These are phyloP conservation scores for Eremothecium sinecaudum DNA, from an alignment of 1,139 yeast genomes.

Conservation along the genomic window DNA sequence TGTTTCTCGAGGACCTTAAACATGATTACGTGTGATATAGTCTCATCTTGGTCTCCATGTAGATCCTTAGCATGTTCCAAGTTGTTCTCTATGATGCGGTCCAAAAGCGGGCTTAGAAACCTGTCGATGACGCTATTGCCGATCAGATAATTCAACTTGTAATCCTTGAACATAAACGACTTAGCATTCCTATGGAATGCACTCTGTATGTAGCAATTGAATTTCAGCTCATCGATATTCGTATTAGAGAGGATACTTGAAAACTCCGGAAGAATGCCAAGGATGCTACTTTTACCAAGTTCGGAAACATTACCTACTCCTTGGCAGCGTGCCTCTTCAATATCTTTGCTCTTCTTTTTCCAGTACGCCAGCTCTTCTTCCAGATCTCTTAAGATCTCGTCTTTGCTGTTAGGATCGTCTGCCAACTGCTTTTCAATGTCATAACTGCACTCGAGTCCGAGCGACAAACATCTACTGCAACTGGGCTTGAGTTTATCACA, in stretches of 20 bases:
- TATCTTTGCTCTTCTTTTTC: conserved; percentile 2
- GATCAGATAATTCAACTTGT: background rate
- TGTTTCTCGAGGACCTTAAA: background rate
- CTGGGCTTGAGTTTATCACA: conserved; percentile 10
- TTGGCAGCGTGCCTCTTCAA: background rate
- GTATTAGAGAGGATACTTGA: background rate
- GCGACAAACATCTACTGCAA: conserved; percentile 7
- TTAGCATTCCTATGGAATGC: background rate
- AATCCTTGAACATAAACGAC: background rate
- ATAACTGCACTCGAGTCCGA: conserved; percentile 6
- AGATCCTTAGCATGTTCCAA: background rate
- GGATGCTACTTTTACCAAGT: background rate
- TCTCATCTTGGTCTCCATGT: background rate
- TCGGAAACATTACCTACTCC: background rate
- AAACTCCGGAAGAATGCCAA: background rate
- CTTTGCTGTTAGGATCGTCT: conserved; percentile 3
- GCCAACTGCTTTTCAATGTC: conserved; percentile 6
- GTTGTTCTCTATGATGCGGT: background rate
- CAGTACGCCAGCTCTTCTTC: conserved; percentile 7
- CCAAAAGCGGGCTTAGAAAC: background rate
- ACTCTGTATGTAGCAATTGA: conserved; percentile 1
- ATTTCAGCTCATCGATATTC: conserved; percentile 1
- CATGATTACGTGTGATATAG: background rate
- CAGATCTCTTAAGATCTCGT: conserved; percentile 1
- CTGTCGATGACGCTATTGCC: conserved; percentile 1